A percentile compares a stretch with the other conserved stretches of the same genome.
phyloP scores from a whole-genome alignment of 2,329 filamentous ascomycete genomes.

The Bretziella fagacearum region DNA sequence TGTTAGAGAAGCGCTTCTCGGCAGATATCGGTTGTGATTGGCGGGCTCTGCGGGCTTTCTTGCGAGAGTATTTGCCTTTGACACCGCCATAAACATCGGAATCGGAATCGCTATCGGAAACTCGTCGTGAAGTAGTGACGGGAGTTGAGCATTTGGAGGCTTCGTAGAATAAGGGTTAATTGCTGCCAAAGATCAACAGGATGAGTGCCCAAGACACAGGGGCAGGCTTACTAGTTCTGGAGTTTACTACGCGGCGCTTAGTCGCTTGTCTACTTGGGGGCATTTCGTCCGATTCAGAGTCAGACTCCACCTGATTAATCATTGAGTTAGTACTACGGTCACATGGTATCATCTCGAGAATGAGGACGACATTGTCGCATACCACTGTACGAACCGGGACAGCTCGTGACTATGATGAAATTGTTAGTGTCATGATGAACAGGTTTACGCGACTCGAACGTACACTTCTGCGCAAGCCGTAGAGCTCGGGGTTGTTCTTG shows the following conservation, averaged over 20 bases:
- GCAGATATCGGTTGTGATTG: conserved; percentile 51
- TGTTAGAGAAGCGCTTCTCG: conserved; percentile 83
- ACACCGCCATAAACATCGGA: conserved; percentile 68
- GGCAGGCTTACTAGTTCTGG: conserved; percentile 39
- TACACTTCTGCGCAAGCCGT: conserved; percentile 87
- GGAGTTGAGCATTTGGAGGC: conserved; percentile 46
- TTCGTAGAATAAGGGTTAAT: conserved; percentile 19
- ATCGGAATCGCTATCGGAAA: conserved; percentile 49
- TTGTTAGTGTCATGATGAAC: conserved; percentile 6
- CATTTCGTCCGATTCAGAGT: conserved; percentile 46
- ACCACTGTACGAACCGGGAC: conserved; percentile 42
- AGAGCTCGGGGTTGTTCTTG: conserved; percentile 80
- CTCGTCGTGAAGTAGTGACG: conserved; percentile 24
- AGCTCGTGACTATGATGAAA: conserved; percentile 32
- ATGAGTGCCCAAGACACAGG: no score
- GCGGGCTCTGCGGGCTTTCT: conserved; percentile 61
- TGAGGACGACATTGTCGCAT: conserved; percentile 16
- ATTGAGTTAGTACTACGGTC: conserved; percentile 3
- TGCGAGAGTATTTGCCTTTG: conserved; percentile 49
- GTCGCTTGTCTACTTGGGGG: conserved; percentile 43
- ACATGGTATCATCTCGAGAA: background rate
- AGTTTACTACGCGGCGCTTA: conserved; percentile 50
- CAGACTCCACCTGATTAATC: conserved; percentile 32
- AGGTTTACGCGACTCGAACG: conserved; percentile 20
- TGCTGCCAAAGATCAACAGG: conserved; percentile 7